phyloP scores from a whole-genome alignment of 2,329 filamentous ascomycete genomes.

The Microdochium trichocladiopsis region DNA sequence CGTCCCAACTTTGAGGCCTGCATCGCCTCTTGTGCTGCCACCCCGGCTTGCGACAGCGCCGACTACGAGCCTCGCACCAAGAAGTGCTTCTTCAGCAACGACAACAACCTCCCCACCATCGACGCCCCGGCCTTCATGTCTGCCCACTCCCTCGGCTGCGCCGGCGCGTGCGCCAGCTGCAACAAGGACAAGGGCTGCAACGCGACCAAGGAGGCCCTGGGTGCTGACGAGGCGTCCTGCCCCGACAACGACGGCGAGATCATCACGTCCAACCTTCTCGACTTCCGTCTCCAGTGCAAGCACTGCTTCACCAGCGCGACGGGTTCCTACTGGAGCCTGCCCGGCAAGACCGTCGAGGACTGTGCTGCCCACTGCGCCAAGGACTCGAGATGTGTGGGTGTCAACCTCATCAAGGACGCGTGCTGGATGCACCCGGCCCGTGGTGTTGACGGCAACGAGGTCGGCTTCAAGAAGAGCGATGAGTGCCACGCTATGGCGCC shows the following conservation, averaged over 20 bases:
- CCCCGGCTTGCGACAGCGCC: slow-evolving; percentile 9
- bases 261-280: neutral
- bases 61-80: slow-evolving; percentile 9
- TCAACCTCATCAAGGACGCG: neutral
- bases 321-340: neutral
- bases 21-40: slow-evolving; percentile 5
- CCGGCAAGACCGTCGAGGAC: neutral
- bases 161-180: slow-evolving; percentile 7
- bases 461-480: too few species aligned
- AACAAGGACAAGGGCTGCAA: neutral
- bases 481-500: too few species aligned
- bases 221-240: neutral
- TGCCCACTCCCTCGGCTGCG: slow-evolving; percentile 8
- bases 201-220: neutral
- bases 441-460: too few species aligned
- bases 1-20: slow-evolving; percentile 3
- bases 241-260: neutral
- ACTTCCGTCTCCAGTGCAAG: neutral
- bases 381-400: neutral
- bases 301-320: neutral
- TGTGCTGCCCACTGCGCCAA: neutral
- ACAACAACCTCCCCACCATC: slow-evolving; percentile 6
- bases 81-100: slow-evolving; percentile 7
- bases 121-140: slow-evolving; percentile 8
- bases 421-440: neutral